phyloP scores from a whole-genome alignment of 768 basidiomycete species.

The Postia placenta region DNA sequence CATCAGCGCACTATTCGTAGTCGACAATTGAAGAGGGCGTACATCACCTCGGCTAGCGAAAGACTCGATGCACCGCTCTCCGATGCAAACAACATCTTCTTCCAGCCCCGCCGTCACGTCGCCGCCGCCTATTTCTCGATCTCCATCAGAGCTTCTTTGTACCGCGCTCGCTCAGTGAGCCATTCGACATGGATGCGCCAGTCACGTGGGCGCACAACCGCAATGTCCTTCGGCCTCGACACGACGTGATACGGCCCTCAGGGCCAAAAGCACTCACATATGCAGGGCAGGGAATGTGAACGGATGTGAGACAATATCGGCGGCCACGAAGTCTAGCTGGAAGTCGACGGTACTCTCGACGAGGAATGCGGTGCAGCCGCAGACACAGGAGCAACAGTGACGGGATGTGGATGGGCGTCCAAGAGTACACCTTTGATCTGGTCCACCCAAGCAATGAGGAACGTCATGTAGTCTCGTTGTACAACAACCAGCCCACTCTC shows the following conservation, averaged over 20 bases:
- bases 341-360: slow-evolving; percentile 91
- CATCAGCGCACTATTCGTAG: background rate
- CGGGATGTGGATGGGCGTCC: slow-evolving; percentile 48
- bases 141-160: slow-evolving; percentile 83
- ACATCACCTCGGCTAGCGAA: slow-evolving; percentile 71
- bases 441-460: slow-evolving; percentile 93
- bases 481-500: slow-evolving; percentile 97
- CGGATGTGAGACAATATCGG: slow-evolving; percentile 81
- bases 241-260: slow-evolving; percentile 73
- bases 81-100: slow-evolving; percentile 57
- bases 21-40: background rate
- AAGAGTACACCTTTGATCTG: slow-evolving; percentile 86
- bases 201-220: slow-evolving; percentile 85
- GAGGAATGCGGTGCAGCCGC: slow-evolving; percentile 48
- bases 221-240: slow-evolving; percentile 79
- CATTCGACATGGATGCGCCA: slow-evolving; percentile 85
- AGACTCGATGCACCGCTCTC: slow-evolving; percentile 80
- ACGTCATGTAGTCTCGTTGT: slow-evolving; percentile 79
- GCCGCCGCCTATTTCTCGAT: slow-evolving; percentile 59
- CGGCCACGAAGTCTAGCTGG: slow-evolving; percentile 92
- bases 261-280: background rate
- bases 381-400: slow-evolving; percentile 34
- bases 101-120: slow-evolving; percentile 22
- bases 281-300: slow-evolving; percentile 23
- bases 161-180: slow-evolving; percentile 81